Percentiles rank a stretch among this genome's conserved stretches.
phyloP scores from a whole-genome alignment of 352 stramenopile species.

The Pythium folliculosum region DNA sequence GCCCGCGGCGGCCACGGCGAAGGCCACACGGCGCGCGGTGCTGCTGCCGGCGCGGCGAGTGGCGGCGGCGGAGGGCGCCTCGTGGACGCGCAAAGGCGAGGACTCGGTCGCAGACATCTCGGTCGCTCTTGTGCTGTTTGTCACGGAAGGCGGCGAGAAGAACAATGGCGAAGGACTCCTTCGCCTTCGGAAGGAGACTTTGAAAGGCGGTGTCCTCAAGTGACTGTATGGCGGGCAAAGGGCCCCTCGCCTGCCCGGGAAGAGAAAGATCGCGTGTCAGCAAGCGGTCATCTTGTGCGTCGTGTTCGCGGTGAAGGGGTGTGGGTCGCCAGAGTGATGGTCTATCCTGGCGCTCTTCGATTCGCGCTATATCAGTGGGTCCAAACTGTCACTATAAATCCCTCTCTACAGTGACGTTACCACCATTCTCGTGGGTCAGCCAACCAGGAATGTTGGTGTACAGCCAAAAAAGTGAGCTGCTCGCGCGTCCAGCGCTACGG shows the following conservation, averaged over 20 bases:
- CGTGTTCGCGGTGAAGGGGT: not conserved
- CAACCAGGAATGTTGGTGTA: conserved; percentile 2
- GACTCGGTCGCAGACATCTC: not conserved
- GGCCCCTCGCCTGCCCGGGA: too few species aligned
- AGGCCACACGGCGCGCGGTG: not conserved
- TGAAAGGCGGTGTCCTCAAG: not conserved
- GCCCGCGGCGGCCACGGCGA: not conserved
- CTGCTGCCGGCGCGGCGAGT: not conserved
- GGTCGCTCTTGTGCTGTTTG: not conserved
- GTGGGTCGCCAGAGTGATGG: not conserved
- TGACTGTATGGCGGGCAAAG: too few species aligned
- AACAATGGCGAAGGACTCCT: not conserved
- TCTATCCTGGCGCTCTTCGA: not conserved
- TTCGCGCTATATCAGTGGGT: not conserved
- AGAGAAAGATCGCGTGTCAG: conserved; percentile 2
- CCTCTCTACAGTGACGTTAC: not conserved
- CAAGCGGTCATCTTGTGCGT: not conserved
- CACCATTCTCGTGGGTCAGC: not conserved
- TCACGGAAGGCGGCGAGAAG: not conserved
- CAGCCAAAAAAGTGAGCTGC: not conserved
- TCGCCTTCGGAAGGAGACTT: too few species aligned
- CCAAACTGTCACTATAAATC: not conserved
- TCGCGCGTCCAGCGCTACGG: not conserved
- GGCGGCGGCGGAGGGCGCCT: not conserved
- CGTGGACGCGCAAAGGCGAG: not conserved